These are phyloP conservation scores for Hordeum pubiflorum DNA, from an alignment of 202 grass and related monocot genomes.

Conservation along the genomic window DNA sequence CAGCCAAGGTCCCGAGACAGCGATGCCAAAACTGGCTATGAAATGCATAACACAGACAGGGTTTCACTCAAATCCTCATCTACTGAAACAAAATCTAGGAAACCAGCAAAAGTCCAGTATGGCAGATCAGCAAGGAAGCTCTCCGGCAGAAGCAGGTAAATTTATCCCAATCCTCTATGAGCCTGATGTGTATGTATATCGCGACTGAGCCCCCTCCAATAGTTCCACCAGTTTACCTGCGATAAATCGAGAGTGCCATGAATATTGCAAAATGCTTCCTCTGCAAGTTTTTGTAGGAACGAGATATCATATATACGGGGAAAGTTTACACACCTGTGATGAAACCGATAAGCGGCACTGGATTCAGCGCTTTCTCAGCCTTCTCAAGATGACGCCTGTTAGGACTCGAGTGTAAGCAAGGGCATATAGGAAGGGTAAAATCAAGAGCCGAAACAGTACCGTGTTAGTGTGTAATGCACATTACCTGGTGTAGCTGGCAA, in stretches of 20 bases:
- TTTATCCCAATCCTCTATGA: slow-evolving; percentile 40
- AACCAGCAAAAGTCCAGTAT: background rate
- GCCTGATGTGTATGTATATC: slow-evolving; percentile 92
- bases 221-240: slow-evolving; percentile 86
- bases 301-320: background rate
- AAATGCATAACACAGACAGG: slow-evolving; percentile 3
- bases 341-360: slow-evolving; percentile 72
- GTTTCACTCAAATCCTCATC: background rate
- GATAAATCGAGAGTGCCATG: slow-evolving; percentile 19
- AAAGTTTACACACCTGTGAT: slow-evolving; percentile 48
- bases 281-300: background rate
- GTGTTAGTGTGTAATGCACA: background rate
- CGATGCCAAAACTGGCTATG: background rate
- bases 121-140: slow-evolving; percentile 4
- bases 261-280: background rate
- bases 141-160: background rate
- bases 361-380: slow-evolving; percentile 55
- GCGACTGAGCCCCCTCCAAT: slow-evolving; percentile 74
- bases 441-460: background rate
- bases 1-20: background rate
- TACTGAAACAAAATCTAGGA: slow-evolving; percentile 6
- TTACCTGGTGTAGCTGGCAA: slow-evolving; percentile 79
- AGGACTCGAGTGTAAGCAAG: slow-evolving; percentile 6
- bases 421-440: background rate
- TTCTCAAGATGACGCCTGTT: slow-evolving; percentile 74